phyloP scores from a whole-genome alignment of 2,329 filamentous ascomycete genomes.

The Polytolypa hystricis region DNA sequence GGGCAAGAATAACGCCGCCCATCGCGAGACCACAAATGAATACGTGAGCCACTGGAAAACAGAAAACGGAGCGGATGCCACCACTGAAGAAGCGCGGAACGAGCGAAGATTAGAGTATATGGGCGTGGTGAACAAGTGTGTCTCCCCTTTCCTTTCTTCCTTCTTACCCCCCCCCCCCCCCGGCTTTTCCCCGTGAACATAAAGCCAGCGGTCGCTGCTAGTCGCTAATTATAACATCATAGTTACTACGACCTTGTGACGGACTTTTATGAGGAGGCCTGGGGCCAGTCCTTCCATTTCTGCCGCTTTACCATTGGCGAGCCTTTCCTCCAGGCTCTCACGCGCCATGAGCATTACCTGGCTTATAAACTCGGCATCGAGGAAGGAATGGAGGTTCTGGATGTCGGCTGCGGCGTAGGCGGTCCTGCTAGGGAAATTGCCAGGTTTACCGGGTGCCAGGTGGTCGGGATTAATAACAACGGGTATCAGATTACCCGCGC shows the following conservation, averaged over 20 bases:
- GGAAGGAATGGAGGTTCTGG: conserved; percentile 18
- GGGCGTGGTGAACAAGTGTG: conserved; percentile 5
- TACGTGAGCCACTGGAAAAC: conserved; percentile 6
- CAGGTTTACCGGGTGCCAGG: conserved; percentile 16
- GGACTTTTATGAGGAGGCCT: conserved; percentile 14
- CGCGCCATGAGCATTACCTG: conserved; percentile 20
- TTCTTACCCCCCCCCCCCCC: too few relatives aligned
- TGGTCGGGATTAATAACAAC: conserved; percentile 21
- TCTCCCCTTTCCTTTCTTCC: background rate
- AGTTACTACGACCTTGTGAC: conserved; percentile 17
- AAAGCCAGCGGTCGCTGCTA: too few relatives aligned
- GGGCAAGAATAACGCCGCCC: conserved; percentile 4
- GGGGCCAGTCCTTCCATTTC: conserved; percentile 16
- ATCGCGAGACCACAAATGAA: conserved; percentile 5
- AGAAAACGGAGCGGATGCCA: conserved; percentile 2
- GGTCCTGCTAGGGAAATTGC: conserved; percentile 21
- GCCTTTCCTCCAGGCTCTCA: conserved; percentile 12
- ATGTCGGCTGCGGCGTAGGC: conserved; percentile 23
- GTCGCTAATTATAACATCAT: too few relatives aligned
- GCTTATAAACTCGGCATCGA: conserved; percentile 16
- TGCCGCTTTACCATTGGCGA: conserved; percentile 15
- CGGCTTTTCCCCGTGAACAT: too few relatives aligned
- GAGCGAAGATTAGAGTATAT: conserved; percentile 5
- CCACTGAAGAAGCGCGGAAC: conserved; percentile 5
- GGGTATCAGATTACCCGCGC: conserved; percentile 19